Evolutionary conservation across 768 basidiomycete species (phyloP).

Genomic region (Amanita phalloides): DNA sequence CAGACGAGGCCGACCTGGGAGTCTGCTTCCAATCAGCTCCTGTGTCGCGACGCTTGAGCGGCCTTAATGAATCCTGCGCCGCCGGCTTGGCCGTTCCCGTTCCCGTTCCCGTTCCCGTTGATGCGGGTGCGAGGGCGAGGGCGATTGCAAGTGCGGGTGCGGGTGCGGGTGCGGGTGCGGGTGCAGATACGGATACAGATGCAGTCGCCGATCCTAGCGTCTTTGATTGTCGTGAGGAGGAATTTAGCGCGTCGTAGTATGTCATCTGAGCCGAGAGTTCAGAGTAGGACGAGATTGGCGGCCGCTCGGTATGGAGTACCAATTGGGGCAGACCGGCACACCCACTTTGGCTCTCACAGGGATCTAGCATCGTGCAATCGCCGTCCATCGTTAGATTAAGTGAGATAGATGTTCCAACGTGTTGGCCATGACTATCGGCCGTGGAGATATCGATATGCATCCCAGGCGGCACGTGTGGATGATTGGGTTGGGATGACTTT

Average conservation of each 20-base stretch:
- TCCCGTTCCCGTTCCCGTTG: too few species aligned
- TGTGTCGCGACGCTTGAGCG: neutral
- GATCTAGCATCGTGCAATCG: neutral
- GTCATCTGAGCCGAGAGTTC: conserved; percentile 1
- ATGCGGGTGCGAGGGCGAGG: too few species aligned
- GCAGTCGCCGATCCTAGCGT: neutral
- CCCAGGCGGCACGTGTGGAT: neutral
- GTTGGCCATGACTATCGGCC: neutral
- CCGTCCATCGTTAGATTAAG: neutral
- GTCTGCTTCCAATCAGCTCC: neutral
- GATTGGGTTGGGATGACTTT: conserved; percentile 2
- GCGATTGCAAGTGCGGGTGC: too few species aligned
- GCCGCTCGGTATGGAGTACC: conserved; percentile 1
- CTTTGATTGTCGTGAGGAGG: neutral
- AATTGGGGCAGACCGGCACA: neutral
- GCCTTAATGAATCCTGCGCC: neutral
- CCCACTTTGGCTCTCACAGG: neutral
- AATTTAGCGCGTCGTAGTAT: neutral
- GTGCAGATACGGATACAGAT: neutral
- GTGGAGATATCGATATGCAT: neutral
- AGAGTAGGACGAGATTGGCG: conserved; percentile 4
- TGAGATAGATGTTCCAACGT: neutral
- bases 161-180: too few species aligned
- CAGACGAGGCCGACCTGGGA: neutral
- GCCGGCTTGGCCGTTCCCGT: too few species aligned